Percentiles rank a stretch among this genome's conserved stretches.
Conservation (phyloP, 2,329 filamentous ascomycete genomes). For the Botrytis hyacinthi region DNA sequence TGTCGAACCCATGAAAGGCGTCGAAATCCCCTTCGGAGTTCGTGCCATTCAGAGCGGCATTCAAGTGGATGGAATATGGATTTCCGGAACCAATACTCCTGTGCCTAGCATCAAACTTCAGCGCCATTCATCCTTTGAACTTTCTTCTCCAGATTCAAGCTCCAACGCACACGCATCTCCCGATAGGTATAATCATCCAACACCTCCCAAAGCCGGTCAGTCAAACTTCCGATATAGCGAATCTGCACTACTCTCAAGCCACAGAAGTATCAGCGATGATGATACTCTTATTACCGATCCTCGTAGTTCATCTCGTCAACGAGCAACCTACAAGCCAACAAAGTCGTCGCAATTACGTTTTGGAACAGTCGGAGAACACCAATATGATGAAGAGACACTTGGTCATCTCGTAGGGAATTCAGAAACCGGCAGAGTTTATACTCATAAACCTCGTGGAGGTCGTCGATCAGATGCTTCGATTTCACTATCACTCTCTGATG, state of each 20-base stretch:
- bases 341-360: constrained; percentile 39
- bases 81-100: constrained; percentile 41
- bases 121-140: constrained; percentile 23
- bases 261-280: constrained; percentile 18
- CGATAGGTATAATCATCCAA: constrained; percentile 5
- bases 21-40: constrained; percentile 80
- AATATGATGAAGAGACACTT: constrained; percentile 34
- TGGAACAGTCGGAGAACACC: constrained; percentile 32
- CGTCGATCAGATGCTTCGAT: constrained; percentile 29
- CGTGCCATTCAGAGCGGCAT: constrained; percentile 81
- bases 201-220: background rate
- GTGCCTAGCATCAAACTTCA: constrained; percentile 28
- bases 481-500: constrained; percentile 13
- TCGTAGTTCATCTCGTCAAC: constrained; percentile 21
- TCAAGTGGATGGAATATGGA: constrained; percentile 82
- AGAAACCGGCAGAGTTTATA: constrained; percentile 25
- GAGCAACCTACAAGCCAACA: constrained; percentile 37
- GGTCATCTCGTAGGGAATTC: constrained; percentile 32
- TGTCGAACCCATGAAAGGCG: constrained; percentile 39
- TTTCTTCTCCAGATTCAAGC: constrained; percentile 6
- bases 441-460: constrained; percentile 27
- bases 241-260: constrained; percentile 11
- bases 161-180: constrained; percentile 14
- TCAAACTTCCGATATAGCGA: constrained; percentile 10
- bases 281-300: constrained; percentile 5